A percentile compares a stretch with the other conserved stretches of the same genome.
phyloP scores from a whole-genome alignment of 768 basidiomycete species.

The Rickenella mellea region DNA sequence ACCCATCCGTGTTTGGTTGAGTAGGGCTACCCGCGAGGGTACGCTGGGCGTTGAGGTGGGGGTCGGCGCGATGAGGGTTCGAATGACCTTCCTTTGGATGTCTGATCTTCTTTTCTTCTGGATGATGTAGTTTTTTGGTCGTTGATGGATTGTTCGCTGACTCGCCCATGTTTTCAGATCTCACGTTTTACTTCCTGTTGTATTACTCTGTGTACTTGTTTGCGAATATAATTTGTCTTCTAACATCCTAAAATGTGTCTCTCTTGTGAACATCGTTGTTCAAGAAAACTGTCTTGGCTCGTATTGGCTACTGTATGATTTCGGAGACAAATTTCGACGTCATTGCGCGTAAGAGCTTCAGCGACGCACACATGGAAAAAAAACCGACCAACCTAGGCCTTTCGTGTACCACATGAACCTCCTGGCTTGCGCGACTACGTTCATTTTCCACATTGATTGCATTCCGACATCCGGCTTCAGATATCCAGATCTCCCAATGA shows the following conservation, averaged over 20 bases:
- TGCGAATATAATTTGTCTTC: background rate
- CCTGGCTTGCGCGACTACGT: no score
- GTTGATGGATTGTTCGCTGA: background rate
- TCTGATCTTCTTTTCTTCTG: slow-evolving; percentile 51
- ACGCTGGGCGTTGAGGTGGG: slow-evolving; percentile 66
- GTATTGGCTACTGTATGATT: no score
- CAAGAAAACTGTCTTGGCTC: no score
- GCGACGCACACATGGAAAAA: no score
- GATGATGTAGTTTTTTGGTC: background rate
- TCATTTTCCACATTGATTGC: no score
- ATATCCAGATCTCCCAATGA: no score
- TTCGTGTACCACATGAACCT: no score
- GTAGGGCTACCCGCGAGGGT: slow-evolving; percentile 55
- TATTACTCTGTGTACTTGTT: background rate
- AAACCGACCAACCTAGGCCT: no score
- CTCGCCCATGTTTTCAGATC: background rate
- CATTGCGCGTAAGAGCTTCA: no score
- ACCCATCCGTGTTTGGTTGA: slow-evolving; percentile 47
- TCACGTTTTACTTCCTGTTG: background rate
- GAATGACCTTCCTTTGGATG: slow-evolving; percentile 83
- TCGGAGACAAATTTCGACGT: no score
- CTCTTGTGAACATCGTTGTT: background rate
- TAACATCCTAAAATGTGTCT: background rate
- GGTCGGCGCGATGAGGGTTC: slow-evolving; percentile 64
- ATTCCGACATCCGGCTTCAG: no score